These are phyloP conservation scores for Phytophthora capsici DNA, from an alignment of 352 stramenopile species.

Conservation along the genomic window DNA sequence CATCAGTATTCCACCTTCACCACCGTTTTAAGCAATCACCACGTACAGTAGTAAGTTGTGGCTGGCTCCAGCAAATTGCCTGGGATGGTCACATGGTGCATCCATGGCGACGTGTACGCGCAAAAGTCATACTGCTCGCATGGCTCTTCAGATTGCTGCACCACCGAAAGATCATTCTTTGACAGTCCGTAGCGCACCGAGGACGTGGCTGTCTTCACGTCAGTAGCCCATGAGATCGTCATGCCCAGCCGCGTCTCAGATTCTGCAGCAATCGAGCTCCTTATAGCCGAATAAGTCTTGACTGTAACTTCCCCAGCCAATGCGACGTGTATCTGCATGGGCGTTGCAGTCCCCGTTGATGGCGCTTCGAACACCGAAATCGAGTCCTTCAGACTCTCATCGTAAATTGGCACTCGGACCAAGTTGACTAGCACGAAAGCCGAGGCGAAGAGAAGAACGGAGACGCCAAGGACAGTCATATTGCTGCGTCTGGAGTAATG, in stretches of 20 bases:
- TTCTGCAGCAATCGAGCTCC: constrained; percentile 1
- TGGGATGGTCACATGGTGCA: constrained; percentile 77
- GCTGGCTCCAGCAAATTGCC: constrained; percentile 50
- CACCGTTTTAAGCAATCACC: not conserved
- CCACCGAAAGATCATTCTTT: constrained; percentile 29
- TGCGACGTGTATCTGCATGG: constrained; percentile 58
- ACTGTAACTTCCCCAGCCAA: constrained; percentile 42
- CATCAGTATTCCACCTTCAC: not conserved
- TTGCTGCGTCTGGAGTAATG: constrained; percentile 8
- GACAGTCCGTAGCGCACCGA: constrained; percentile 55
- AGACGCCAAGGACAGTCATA: constrained; percentile 23
- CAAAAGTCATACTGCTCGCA: constrained; percentile 79
- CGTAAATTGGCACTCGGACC: constrained; percentile 29
- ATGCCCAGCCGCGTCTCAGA: constrained; percentile 42
- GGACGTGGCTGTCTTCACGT: constrained; percentile 45
- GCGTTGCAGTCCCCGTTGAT: constrained; percentile 21
- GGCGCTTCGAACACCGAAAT: not conserved
- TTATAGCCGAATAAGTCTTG: constrained; percentile 16
- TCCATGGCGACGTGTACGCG: constrained; percentile 75
- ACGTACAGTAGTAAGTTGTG: constrained; percentile 81
- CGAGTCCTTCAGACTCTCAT: constrained; percentile 15
- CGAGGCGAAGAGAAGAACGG: constrained; percentile 24
- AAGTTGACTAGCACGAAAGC: constrained; percentile 28
- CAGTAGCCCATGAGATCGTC: constrained; percentile 66
- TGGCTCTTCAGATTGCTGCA: constrained; percentile 33